Evolutionary conservation across 2,329 filamentous ascomycete species (phyloP), one percentile per base, ranked within the genome.

Genomic region (Ceratocystis cubensis): DNA sequence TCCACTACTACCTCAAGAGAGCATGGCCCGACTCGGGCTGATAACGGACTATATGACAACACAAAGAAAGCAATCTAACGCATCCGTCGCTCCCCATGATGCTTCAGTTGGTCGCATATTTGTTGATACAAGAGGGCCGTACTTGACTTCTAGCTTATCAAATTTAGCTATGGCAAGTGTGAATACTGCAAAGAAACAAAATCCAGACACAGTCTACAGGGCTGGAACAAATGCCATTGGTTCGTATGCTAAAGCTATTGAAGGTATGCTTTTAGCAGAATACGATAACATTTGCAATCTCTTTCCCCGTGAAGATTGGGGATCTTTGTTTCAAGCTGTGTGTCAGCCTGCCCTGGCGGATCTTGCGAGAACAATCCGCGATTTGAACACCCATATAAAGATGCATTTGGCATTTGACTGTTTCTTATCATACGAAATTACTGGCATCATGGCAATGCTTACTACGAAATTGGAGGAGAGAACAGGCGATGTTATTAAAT

Each of bases 381-480:
- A 97, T 72, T 81, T 99, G 41, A 96, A 97, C 74, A 82, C 84
- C 63, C 92, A 96, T 72, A 91, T 97, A 75, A 91, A 92, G 73
- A 79, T 83, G 50, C 92, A 96, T 73, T 78, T 96, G 48, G 84
- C 86, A 70, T 96, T 91, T 0, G 94, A 99, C 75, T 97, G 93
- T 75, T 97, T 90, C 74, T 82, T 99, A 62, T 91, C 91, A 6
- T 99, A 96, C 74, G 94, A 99, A 74, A 89, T 97, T 41, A 89
- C 95, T 41, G 93, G 96, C 72, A 89, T 96, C 68, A 85, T 97
- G 61, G 89, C 90, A 0, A 83, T 82, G 13, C 81, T 96, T 61
- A 91, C 91, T 1, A 87, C 86, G 66, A 86, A 88, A 48, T 78
- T 99, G 3, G 93, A 96, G 69, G 82, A 84, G 3, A 86, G 88